Evolutionary conservation across 768 basidiomycete species (phyloP), one percentile per base, ranked within the genome.

Genomic region (Panus rudis): DNA sequence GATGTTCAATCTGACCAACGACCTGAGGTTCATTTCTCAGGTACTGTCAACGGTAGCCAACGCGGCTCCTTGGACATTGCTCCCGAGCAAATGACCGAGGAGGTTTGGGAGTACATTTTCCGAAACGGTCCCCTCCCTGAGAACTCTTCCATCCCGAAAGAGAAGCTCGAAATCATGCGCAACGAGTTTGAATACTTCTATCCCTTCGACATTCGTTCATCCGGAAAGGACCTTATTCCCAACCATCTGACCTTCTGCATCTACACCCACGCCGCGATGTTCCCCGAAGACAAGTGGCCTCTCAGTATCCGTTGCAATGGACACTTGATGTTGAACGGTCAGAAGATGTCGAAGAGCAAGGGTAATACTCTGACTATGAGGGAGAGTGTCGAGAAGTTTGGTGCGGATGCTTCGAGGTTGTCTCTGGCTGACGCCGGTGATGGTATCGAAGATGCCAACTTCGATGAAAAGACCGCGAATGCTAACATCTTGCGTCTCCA

Each of bases 331-430:
- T 63, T 99, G 62, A 98, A 99, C 63, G 93, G 94, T 16, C 85
- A 92, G 72, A 99, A 98, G 72, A 99, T 99, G 96, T 84, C 81
- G 30, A 99, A 98, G 76, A 88, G 85, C 62, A 92, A 85, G 34
- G 96, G 96, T 10, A 99, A 99, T 65, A 89, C 84, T 44, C 69
- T 98, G 71, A 99, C 94, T 1, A 67, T 98, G 61, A 68, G 78
- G 42, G 87, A 99, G 58, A 78, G 86, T 1, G 79, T 94, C 46
- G 73, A 81, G 63, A 98, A 98, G 72, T 98, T 94, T 57, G 96
- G 96, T 46, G 92, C 96, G 26, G 96, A 98, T 61, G 90, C 93
- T 24, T 93, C 86, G 56, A 74, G 96, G 43, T 65, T 99, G 68
- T 76, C 81, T 16, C 72, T 99, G 63, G 96, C 96, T 20, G 94